Percentiles rank a stretch among this genome's conserved stretches.
Evolutionary conservation across 768 basidiomycete species (phyloP).

Genomic region (Mycena sanguinolenta): DNA sequence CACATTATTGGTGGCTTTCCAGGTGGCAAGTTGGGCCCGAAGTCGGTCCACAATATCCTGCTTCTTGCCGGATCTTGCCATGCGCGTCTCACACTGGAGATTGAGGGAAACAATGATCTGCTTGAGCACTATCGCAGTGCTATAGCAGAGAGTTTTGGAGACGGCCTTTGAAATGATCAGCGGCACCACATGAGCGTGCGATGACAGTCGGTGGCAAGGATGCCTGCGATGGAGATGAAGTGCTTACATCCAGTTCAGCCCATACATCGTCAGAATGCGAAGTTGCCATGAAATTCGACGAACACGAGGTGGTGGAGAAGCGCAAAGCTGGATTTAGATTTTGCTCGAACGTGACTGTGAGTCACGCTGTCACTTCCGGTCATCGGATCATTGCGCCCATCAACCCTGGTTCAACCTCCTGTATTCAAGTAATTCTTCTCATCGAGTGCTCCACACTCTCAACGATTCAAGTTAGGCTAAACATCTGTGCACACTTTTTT

Average conservation of each 20-base stretch:
- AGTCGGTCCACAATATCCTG: constrained; percentile 31
- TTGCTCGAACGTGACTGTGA: neutral
- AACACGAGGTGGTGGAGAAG: constrained; percentile 5
- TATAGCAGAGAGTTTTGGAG: constrained; percentile 18
- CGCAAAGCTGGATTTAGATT: neutral
- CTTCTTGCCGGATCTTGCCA: constrained; percentile 22
- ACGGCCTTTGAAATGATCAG: constrained; percentile 24
- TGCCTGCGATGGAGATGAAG: no score
- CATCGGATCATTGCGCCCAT: neutral
- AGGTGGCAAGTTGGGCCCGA: constrained; percentile 16
- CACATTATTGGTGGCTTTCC: constrained; percentile 14
- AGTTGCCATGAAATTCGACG: constrained; percentile 7
- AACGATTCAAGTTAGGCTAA: no score
- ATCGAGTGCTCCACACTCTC: no score
- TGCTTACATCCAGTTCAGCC: constrained; percentile 11
- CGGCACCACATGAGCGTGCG: neutral
- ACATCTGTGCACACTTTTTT: no score
- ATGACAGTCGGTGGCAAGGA: neutral
- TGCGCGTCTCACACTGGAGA: constrained; percentile 10
- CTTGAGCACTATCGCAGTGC: constrained; percentile 26
- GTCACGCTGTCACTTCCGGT: neutral
- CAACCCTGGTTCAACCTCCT: no score
- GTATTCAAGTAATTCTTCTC: no score
- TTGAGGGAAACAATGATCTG: constrained; percentile 25
- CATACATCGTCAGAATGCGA: constrained; percentile 3